These are phyloP conservation scores for Leptographium radiaticola DNA, from an alignment of 2,329 filamentous ascomycete genomes.

Conservation along the genomic window DNA sequence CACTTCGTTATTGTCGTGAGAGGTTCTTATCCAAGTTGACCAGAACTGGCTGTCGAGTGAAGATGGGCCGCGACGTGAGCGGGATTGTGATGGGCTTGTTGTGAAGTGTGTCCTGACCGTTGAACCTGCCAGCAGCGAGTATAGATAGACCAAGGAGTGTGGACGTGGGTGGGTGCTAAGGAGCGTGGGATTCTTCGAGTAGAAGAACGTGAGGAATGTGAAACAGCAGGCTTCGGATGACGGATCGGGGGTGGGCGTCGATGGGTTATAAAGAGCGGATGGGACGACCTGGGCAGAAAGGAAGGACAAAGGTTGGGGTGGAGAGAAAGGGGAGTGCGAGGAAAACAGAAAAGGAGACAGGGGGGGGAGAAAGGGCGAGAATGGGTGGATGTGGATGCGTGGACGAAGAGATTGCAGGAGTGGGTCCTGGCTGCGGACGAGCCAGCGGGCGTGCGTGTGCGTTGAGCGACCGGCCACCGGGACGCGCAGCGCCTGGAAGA, in stretches of 20 bases:
- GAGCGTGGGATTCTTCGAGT: background rate
- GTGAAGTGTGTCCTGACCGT: background rate
- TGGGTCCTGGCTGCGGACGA: conserved; percentile 1
- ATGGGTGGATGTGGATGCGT: background rate
- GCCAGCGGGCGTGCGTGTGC: background rate
- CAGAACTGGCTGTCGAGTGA: conserved; percentile 7
- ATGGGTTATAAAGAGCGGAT: conserved; percentile 8
- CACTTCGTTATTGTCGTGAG: background rate
- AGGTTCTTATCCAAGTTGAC: conserved; percentile 10
- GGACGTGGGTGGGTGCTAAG: background rate
- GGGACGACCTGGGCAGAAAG: background rate
- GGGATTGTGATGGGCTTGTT: background rate
- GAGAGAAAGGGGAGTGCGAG: background rate
- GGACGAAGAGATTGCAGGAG: conserved; percentile 9
- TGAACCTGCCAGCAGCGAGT: conserved; percentile 6
- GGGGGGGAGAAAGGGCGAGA: background rate
- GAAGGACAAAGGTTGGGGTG: conserved; percentile 1
- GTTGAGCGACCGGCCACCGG: background rate
- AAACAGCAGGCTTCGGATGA: background rate
- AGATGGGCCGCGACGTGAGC: background rate
- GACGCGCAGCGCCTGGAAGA: background rate
- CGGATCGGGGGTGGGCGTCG: background rate
- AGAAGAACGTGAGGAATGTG: background rate
- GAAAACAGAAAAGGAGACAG: background rate
- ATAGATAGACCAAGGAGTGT: conserved; percentile 5